Evolutionary conservation across 768 basidiomycete genomes (phyloP), one percentile per base, ranked within the genome.

Genomic region (Macrolepiota albuminosa): DNA sequence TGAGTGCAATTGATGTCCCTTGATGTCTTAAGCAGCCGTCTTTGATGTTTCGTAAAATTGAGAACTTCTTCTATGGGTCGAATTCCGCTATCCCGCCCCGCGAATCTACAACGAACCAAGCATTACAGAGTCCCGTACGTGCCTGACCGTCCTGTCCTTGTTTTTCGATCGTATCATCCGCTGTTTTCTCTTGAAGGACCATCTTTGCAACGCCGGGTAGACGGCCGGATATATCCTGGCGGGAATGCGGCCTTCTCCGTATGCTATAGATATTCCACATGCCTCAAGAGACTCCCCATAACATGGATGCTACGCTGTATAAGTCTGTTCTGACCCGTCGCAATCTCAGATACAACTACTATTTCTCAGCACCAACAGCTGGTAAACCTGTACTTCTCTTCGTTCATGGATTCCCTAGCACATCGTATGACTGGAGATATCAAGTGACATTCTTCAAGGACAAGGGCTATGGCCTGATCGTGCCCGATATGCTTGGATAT

Each of bases 401-500:
- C 46, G 58, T 77, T 16, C 81, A 82, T 57, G 81, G 80, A 21
- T 81, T 81, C 60, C 79, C 79, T 6, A 69, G 68, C 49, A 71
- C 73, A n/a, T 72, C 78, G 0, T 64, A 68, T 55, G 73, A 75
- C 59, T 82, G 80, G 80, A 67, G 68, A 33, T 65, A 73, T 46
- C 75, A 78, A 64, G 70, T 78, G n/a, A 56, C 65, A 8, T 74
- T 71, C 61, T 77, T 81, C 67, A 58, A 67, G 37, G 64, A 62
- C 9, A 61, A 67, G 43, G 79, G 79, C 9, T 82, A 80, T 63
- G 75, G 78, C 6, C 61, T 84, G 48, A 67, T 84, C 53, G 78
- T 73, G 2, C 81, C 79, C 1, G 81, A 84, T 63, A 73, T 80
- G 72, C 75, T 84, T 31, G 83, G 83, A 4, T 83, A 80, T 57